phyloP scores from a whole-genome alignment of 371 early-diverging fungal genomes.

The Mycotypha africana region DNA sequence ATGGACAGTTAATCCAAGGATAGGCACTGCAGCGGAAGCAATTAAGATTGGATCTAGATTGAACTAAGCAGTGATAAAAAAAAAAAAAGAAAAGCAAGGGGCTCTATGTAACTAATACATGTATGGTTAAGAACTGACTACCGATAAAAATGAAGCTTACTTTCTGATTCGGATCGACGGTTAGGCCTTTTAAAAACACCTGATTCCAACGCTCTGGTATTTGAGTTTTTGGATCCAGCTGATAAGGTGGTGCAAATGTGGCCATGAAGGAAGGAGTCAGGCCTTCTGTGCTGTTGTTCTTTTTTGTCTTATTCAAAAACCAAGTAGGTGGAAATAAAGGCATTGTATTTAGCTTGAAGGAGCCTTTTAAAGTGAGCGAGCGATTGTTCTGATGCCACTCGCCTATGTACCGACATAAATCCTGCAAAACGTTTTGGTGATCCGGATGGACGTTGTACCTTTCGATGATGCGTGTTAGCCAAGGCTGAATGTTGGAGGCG shows the following conservation, averaged over 20 bases:
- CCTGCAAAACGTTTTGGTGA: slow-evolving; percentile 27
- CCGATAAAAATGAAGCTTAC: too few species aligned
- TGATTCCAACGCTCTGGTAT: slow-evolving; percentile 41
- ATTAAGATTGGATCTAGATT: slow-evolving; percentile 25
- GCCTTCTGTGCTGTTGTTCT: slow-evolving; percentile 24
- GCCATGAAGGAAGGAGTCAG: slow-evolving; percentile 36
- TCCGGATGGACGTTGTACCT: slow-evolving; percentile 29
- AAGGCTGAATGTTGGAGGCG: slow-evolving; percentile 20
- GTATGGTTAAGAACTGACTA: too few species aligned
- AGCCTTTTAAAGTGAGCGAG: slow-evolving; percentile 22
- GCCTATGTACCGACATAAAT: slow-evolving; percentile 25
- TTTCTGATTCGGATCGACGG: slow-evolving; percentile 28
- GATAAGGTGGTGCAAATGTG: slow-evolving; percentile 36
- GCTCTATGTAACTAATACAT: too few species aligned
- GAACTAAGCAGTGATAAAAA: slow-evolving; percentile 11
- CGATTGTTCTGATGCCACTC: slow-evolving; percentile 35
- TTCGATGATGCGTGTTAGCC: slow-evolving; percentile 24
- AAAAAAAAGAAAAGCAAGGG: too few species aligned
- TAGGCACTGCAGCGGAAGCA: slow-evolving; percentile 16
- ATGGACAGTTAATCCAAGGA: slow-evolving; percentile 33
- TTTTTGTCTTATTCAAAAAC: slow-evolving; percentile 31
- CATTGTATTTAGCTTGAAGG: slow-evolving; percentile 21
- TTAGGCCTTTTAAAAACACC: slow-evolving; percentile 39
- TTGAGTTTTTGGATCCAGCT: slow-evolving; percentile 7
- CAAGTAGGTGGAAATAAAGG: slow-evolving; percentile 38